Evolutionary conservation across 2,329 filamentous ascomycete species (phyloP), one percentile per base, ranked within the genome.

Genomic region (Neonectria coccinea): DNA sequence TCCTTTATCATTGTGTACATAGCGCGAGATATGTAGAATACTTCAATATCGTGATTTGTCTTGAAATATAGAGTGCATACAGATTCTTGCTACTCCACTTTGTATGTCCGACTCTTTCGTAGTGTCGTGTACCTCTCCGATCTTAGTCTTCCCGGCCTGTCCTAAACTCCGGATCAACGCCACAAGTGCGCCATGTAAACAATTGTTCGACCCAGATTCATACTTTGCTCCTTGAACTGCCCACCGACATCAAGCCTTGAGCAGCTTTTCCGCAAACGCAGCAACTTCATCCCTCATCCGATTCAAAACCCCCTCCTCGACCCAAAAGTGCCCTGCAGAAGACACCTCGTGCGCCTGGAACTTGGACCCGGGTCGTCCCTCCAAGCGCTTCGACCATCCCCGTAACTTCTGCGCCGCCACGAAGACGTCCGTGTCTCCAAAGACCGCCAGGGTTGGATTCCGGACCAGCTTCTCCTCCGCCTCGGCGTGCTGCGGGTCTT

Each of bases 341-440:
- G 77, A 68, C 25, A 90, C 79, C 67, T 88, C 85, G 2, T 78
- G 73, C 14, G 78, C 79, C 5, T 71, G 74, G 62, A 90, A 89
- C 54, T 67, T 73, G 18, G 86, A 87, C 1, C 75, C 77, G 0
- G 77, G 74, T 42, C 69, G 71, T 12, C 77, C 75, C 18, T 78
- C 76, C 48, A 94, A 78, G 64, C 82, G 84, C 44, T 80, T 79
- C 10, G 83, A 82, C 94, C 94, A 97, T 1, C 82, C 79, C 11
- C 86, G 84, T 70, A 94, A 81, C 76, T 88, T 92, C 62, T 83
- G 85, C 4, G 82, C 82, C 1, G 89, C 86, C 1, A 92, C 89
- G 68, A 97, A 97, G 0, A 85, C 79, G 76, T 98, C 94, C 4
- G 86, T 82, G 55, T 90, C 88, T 1, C 94, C 95, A 73, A 90